These are phyloP conservation scores for Yamadazyma buinensis DNA, from an alignment of 1,139 yeast species.

Conservation along the genomic window DNA sequence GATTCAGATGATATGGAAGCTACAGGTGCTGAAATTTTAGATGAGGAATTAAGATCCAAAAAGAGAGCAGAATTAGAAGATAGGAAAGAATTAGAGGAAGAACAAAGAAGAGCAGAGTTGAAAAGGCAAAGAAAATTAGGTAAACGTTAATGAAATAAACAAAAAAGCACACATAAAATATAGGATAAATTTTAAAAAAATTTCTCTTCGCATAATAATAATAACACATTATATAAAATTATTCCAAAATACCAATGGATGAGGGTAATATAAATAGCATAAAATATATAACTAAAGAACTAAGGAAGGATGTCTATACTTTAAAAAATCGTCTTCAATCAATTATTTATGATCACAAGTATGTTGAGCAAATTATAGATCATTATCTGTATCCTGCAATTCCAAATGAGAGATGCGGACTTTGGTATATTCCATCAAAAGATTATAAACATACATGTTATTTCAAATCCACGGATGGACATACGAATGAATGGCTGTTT, in stretches of 20 bases:
- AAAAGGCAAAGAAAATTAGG: slow-evolving; percentile 21
- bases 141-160: no score
- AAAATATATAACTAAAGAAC: slow-evolving; percentile 29
- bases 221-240: no score
- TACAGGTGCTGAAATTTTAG: slow-evolving; percentile 80
- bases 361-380: slow-evolving; percentile 17
- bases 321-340: slow-evolving; percentile 66
- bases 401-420: slow-evolving; percentile 85
- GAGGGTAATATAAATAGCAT: slow-evolving; percentile 13
- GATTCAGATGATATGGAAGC: slow-evolving; percentile 87
- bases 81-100: slow-evolving; percentile 54
- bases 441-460: slow-evolving; percentile 49
- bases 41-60: slow-evolving; percentile 71
- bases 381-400: slow-evolving; percentile 35
- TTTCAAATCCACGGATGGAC: slow-evolving; percentile 92
- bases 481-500: slow-evolving; percentile 75
- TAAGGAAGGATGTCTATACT: slow-evolving; percentile 53
- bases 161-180: no score
- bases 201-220: no score
- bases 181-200: no score
- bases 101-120: slow-evolving; percentile 41
- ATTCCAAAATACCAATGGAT: no score
- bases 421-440: slow-evolving; percentile 68
- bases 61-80: slow-evolving; percentile 63
- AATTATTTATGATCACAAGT: slow-evolving; percentile 55